Base-by-base conservation (phyloP, 352 stramenopile species). In the Globisporangium emineosum region DNA sequence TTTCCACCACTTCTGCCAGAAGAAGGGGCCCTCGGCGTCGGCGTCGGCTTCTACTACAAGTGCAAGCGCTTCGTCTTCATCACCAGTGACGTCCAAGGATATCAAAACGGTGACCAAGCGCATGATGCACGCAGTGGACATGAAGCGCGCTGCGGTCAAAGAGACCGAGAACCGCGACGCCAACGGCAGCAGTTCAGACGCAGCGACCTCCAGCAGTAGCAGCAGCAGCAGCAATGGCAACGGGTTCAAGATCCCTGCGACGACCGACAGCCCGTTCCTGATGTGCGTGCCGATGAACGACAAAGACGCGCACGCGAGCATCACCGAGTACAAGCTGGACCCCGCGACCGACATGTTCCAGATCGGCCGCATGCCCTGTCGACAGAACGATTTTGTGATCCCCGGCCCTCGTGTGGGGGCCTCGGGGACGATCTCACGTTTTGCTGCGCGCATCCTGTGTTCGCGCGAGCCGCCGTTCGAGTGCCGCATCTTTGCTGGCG, bases 241-340 rank as follows among this genome's bases (percentile, higher is more conserved):
- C 23, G 40, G 17, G 7, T 9, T 21, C 32, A 37, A 29, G 45
- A 19, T n/a, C 1, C 3, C 52, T n/a, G 45, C 27, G 3, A 29
- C 37, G 23, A 40, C 32, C 4, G 61, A 62, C 40, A 23, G 7
- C 29, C 62, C 75, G 29, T 89, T 77, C 60, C 69, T 85, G 21
- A 78, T 92, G 76, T 90, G 83, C 64, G 70, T 90, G 9, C 83
- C 83, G 0, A 90, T 92, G 79, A 85, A 82, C 67, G 79, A 88
- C 72, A 70, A 69, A 17, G 81, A 91, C 56, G 60, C 70, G 13
- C 71, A 80, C 55, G 81, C 71, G 9, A 85, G 74, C 50, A 66
- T 91, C 32, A 89, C 78, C 12, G 85, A 93, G 70, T 93, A 88
- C 62, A 65, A 72, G 42, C 53, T 65, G 5, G 79, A 90, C 35